Percentiles rank a stretch among this genome's conserved stretches.
Conservation (phyloP, 2,329 filamentous ascomycete genomes). For the Cladophialophora psammophila region DNA sequence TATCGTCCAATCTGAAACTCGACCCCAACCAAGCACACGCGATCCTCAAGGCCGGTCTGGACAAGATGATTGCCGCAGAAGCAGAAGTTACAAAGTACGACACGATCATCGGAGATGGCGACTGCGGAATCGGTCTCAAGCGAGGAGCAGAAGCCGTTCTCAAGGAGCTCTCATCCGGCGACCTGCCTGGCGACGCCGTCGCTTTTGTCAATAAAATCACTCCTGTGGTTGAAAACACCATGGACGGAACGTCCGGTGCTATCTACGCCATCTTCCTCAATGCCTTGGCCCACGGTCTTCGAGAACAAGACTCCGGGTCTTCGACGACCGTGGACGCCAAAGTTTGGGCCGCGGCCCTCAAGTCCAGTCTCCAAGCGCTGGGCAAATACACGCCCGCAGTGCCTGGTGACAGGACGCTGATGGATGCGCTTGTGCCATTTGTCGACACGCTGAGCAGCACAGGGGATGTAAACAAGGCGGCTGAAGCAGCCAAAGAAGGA, state of each 20-base stretch:
- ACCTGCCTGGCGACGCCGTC: conserved; percentile 64
- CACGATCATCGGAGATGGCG: conserved; percentile 87
- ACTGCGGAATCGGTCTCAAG: conserved; percentile 86
- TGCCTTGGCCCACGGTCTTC: conserved; percentile 74
- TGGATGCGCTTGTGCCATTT: conserved; percentile 91
- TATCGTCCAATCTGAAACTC: conserved; percentile 63
- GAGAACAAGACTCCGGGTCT: conserved; percentile 58
- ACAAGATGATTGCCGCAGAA: conserved; percentile 68
- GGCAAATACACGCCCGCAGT: conserved; percentile 87
- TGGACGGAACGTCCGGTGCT: conserved; percentile 79
- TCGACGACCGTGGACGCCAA: conserved; percentile 56
- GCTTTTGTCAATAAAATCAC: conserved; percentile 67
- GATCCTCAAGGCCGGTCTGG: conserved; percentile 62
- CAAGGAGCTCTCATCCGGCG: conserved; percentile 50
- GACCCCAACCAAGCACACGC: conserved; percentile 60
- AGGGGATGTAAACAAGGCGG: conserved; percentile 74
- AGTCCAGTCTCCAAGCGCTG: conserved; percentile 73
- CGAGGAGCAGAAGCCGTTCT: conserved; percentile 77
- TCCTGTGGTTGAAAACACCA: conserved; percentile 69
- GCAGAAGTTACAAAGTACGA: conserved; percentile 72
- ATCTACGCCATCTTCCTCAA: conserved; percentile 91
- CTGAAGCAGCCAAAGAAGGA: conserved; percentile 75
- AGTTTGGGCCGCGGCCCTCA: conserved; percentile 72
- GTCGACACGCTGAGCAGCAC: conserved; percentile 72
- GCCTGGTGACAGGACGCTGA: conserved; percentile 85